Evolutionary conservation across 805 yeast species (phyloP), one percentile per base, ranked within the genome.

Genomic region (Candida anglica): DNA sequence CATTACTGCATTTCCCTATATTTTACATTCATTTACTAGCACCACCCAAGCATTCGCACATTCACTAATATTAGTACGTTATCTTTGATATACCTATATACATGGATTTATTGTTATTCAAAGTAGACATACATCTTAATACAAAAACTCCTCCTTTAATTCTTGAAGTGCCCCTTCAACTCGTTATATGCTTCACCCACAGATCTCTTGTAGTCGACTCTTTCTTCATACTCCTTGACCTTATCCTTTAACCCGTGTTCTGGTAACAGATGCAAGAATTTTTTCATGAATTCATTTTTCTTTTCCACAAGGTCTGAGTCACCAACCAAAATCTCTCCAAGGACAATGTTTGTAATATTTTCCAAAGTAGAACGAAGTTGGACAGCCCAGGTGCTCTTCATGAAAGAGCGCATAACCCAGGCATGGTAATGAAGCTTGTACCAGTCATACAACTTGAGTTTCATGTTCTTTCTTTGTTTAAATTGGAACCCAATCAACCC

Each of bases 401-500:
- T 60, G 19, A 66, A 47, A 8, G 79, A 60, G 36, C 66, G 71
- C n/a, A 56, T 47, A 10, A 63, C 64, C 77, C 85, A 79, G 20
- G 55, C 54, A 30, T 71, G 73, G 47, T 67, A 78, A 44, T 79
- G 66, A 33, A 69, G 48, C 27, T 45, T 57, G 53, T 69, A 79
- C 86, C 87, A 81, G 3, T 65, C 56, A 76, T 79, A 79, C 7
- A 78, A 43, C 27, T 52, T 42, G 6, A 58, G 47, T 40, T 58
- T 60, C 44, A 49, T 39, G 32, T 53, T 30, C 43, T 39, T 32
- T 41, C 53, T 35, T 46, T 50, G 31, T 54, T 68, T 50, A 59
- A 64, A 48, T 58, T 65, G 42, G 70, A 56, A 33, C 9, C 87
- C 87, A 23, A 78, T 48, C n/a, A 81, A 53, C 0, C 75, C 77